Conservation (phyloP, 345 rosid species). For the Moricandia arvensis region DNA sequence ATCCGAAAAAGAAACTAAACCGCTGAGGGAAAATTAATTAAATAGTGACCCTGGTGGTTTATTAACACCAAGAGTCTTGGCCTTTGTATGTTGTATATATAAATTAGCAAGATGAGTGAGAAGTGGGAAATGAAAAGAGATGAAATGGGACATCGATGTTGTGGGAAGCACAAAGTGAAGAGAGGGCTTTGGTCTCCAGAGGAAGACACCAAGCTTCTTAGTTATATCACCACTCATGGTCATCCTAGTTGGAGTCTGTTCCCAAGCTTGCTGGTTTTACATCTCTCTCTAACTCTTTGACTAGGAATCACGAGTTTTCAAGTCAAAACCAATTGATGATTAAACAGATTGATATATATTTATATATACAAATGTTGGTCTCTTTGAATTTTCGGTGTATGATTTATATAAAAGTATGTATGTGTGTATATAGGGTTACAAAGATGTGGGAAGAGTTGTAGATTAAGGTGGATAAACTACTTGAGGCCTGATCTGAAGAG, state of each 20-base stretch:
- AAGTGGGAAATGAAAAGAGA: slow-evolving; percentile 28
- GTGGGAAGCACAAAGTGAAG: slow-evolving; percentile 70
- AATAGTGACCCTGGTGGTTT: slow-evolving; percentile 17
- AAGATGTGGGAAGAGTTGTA: slow-evolving; percentile 67
- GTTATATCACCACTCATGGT: slow-evolving; percentile 57
- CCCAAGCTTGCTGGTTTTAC: slow-evolving; percentile 63
- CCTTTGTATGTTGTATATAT: slow-evolving; percentile 15
- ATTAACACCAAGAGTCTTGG: slow-evolving; percentile 21
- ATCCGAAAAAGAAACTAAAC: background rate
- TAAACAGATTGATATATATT: background rate
- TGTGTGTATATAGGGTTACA: slow-evolving; percentile 43
- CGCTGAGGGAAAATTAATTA: background rate
- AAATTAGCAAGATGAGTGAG: slow-evolving; percentile 27
- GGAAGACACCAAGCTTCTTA: slow-evolving; percentile 68
- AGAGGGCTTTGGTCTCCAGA: slow-evolving; percentile 83
- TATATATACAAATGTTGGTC: background rate
- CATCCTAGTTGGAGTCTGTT: slow-evolving; percentile 84
- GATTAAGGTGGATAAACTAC: slow-evolving; percentile 67
- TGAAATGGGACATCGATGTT: slow-evolving; percentile 65
- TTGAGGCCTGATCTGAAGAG: slow-evolving; percentile 55
- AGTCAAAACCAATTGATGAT: background rate
- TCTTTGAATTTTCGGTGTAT: background rate
- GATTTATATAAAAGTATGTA: background rate
- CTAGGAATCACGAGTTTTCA: background rate
- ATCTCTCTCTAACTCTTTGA: background rate